Evolutionary conservation across 2,329 filamentous ascomycete species (phyloP), one percentile per base, ranked within the genome.

Genomic region (Aspergillus sp.): DNA sequence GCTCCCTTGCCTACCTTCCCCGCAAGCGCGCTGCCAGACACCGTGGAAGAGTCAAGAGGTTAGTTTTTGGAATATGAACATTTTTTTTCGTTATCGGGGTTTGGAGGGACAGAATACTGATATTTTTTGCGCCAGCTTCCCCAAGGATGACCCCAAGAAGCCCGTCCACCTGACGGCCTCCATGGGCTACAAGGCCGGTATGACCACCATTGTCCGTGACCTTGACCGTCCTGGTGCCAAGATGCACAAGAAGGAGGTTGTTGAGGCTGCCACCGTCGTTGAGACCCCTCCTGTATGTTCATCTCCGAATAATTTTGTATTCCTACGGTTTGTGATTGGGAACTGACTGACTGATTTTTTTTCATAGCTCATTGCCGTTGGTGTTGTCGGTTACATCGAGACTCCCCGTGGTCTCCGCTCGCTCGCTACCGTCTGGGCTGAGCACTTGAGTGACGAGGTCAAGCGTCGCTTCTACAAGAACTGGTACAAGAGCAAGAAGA

Each of bases 401-500:
- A 99, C 95, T 78, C 95, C 95, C 81, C 95, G 95, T 76, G 95
- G 95, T 84, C 92, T 99, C 76, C 93, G 95, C 81, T 99, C 95
- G 70, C 92, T 99, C 82, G 97, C 93, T 80, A 98, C 95, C 78
- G 91, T 99, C 79, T 99, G 95, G 95, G 95, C 95, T 77, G 95
- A 98, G 88, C 95, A 99, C 82, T 82, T 99, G 82, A 91, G 90
- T 83, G 95, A 99, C 82, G 95, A 98, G 85, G 79, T 99, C 82
- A 96, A 96, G 90, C 91, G 95, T 77, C 91, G 95, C 79, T 99
- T 99, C 91, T 99, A 99, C 91, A 98, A 98, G 92, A 99, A 99
- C 90, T 99, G 95, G 95, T 99, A 99, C 90, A 96, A 96, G 90
- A 92, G 88, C 87, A 99, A 99, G 93, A 98, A 97, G 91, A 99